These are phyloP conservation scores for Elsinoe ampelina DNA, from an alignment of 2,329 filamentous ascomycete genomes.

Conservation along the genomic window DNA sequence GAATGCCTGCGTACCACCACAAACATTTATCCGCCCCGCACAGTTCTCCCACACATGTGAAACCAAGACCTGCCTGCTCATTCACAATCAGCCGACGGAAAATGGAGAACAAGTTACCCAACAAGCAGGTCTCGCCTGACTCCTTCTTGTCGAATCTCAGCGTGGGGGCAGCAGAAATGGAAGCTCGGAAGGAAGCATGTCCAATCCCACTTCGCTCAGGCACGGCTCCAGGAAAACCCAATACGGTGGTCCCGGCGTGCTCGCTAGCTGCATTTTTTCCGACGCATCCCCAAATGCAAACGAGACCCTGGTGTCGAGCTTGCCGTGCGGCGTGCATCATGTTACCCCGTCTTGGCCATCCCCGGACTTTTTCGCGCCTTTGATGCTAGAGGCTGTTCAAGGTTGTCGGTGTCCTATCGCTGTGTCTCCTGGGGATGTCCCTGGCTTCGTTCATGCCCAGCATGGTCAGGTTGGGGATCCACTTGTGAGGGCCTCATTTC, in stretches of 20 bases:
- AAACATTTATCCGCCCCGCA: conserved; percentile 8
- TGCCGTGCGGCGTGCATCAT: background rate
- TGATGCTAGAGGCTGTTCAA: background rate
- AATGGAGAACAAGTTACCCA: background rate
- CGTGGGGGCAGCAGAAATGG: background rate
- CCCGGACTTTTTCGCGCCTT: conserved; percentile 1
- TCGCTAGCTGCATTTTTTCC: conserved; percentile 6
- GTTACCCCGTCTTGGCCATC: conserved; percentile 6
- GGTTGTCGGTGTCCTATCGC: conserved; percentile 7
- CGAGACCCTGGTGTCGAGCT: conserved; percentile 3
- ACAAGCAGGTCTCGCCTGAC: background rate
- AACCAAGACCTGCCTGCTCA: background rate
- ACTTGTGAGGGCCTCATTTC: background rate
- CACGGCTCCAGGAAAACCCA: conserved; percentile 3
- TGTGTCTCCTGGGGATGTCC: background rate
- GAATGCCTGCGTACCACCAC: background rate
- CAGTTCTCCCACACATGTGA: background rate
- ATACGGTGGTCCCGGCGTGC: background rate
- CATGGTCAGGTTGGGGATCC: background rate
- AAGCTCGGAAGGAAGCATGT: background rate
- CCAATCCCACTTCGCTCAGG: background rate
- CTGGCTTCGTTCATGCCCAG: background rate
- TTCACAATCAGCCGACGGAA: background rate
- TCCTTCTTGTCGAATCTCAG: background rate
- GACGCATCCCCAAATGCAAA: conserved; percentile 1